phyloP scores from a whole-genome alignment of 2,329 filamentous ascomycete genomes.

The Leptographium galeiforme region DNA sequence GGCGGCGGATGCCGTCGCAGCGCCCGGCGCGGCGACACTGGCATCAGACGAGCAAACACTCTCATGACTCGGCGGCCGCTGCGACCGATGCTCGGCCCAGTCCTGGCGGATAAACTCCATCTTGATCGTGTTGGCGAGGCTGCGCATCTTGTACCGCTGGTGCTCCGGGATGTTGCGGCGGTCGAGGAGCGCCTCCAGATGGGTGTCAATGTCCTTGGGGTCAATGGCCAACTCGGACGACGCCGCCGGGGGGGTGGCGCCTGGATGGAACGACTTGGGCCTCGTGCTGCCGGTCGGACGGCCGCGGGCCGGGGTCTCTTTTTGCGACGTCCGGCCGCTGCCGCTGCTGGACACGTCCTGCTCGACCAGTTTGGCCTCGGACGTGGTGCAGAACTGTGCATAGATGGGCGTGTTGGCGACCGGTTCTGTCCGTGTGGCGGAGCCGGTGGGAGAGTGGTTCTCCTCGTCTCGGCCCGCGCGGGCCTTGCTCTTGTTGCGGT shows the following conservation, averaged over 20 bases:
- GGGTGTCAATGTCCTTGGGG: constrained; percentile 40
- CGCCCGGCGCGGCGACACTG: no score
- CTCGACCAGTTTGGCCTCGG: neutral
- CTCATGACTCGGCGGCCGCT: constrained; percentile 24
- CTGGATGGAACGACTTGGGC: constrained; percentile 37
- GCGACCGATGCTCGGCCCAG: constrained; percentile 53
- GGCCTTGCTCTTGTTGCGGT: constrained; percentile 15
- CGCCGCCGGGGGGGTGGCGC: constrained; percentile 12
- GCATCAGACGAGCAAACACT: constrained; percentile 15
- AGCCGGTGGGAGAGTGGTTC: neutral
- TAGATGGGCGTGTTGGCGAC: constrained; percentile 51
- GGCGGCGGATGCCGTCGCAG: no score
- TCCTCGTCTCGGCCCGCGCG: constrained; percentile 22
- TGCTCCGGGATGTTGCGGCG: constrained; percentile 88
- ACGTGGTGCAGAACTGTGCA: constrained; percentile 49
- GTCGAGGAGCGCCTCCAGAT: constrained; percentile 56
- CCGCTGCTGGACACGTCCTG: no score
- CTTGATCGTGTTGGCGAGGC: constrained; percentile 78
- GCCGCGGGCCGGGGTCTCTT: neutral
- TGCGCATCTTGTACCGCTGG: constrained; percentile 89
- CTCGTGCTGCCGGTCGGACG: constrained; percentile 23
- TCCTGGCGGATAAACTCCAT: constrained; percentile 90
- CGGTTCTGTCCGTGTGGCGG: neutral
- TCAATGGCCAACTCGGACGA: constrained; percentile 33
- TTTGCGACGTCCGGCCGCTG: neutral